Percentiles rank a stretch among this genome's conserved stretches.
phyloP scores from a whole-genome alignment of 2,329 filamentous ascomycete genomes.

The Seiridium unicorne region DNA sequence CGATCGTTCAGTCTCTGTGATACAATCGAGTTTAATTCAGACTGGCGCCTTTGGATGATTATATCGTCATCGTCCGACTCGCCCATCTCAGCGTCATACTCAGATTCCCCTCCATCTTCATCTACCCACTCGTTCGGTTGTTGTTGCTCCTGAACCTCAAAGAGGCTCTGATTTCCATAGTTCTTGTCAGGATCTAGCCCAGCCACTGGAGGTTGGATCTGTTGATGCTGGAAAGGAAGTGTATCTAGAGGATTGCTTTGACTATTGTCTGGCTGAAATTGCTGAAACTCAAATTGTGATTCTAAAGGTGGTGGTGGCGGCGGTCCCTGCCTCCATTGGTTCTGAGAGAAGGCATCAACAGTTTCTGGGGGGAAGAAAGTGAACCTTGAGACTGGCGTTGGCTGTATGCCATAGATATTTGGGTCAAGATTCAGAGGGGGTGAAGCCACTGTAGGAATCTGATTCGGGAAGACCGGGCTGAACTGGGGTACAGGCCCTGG shows the following conservation, averaged over 20 bases:
- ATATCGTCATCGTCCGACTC: slow-evolving; percentile 58
- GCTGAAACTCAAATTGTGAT: slow-evolving; percentile 17
- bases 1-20: slow-evolving; percentile 32
- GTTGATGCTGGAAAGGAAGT: not conserved
- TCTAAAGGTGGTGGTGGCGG: not conserved
- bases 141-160: not conserved
- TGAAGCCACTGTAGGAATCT: slow-evolving; percentile 28
- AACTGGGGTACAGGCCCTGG: slow-evolving; percentile 26
- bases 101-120: slow-evolving; percentile 27
- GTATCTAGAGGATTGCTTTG: not conserved
- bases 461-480: slow-evolving; percentile 25
- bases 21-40: slow-evolving; percentile 39
- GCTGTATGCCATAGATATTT: slow-evolving; percentile 19
- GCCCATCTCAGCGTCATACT: slow-evolving; percentile 61
- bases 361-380: slow-evolving; percentile 29
- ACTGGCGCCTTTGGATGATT: slow-evolving; percentile 26
- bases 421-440: slow-evolving; percentile 21
- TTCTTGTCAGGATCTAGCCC: not conserved
- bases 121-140: slow-evolving; percentile 24
- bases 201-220: not conserved
- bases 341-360: slow-evolving; percentile 22
- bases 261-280: slow-evolving; percentile 1
- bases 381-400: slow-evolving; percentile 16
- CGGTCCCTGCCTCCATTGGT: slow-evolving; percentile 20
- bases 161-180: not conserved